These are phyloP conservation scores for Saccharomyces hybrid DNA, from an alignment of 1,139 yeast species.

Conservation along the genomic window DNA sequence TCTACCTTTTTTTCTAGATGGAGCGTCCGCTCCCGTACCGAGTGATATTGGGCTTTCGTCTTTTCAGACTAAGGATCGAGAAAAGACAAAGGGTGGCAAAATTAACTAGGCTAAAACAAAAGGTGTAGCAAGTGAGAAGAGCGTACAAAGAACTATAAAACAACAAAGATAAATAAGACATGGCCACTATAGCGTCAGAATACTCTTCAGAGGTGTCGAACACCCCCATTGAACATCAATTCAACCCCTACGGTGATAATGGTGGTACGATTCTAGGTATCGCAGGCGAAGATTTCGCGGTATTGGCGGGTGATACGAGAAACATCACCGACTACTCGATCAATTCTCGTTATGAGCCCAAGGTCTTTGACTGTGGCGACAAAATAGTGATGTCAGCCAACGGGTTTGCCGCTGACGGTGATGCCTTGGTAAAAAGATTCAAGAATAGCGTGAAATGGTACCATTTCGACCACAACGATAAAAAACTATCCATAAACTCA, in stretches of 20 bases:
- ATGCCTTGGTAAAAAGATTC: constrained; percentile 71
- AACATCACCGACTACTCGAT: constrained; percentile 91
- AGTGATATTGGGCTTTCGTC: neutral
- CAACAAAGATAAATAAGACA: constrained; percentile 1
- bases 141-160: neutral
- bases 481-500: constrained; percentile 56
- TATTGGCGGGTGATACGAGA: constrained; percentile 96
- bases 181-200: constrained; percentile 50
- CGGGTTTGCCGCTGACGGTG: constrained; percentile 95
- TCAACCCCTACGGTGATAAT: constrained; percentile 92
- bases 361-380: constrained; percentile 85
- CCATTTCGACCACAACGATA: constrained; percentile 73
- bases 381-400: constrained; percentile 81
- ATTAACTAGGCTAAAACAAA: neutral
- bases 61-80: neutral
- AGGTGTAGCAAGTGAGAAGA: neutral
- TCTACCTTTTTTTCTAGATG: neutral
- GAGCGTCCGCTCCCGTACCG: neutral
- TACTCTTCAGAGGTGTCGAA: constrained; percentile 45
- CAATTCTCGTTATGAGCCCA: constrained; percentile 87
- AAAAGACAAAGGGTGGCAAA: constrained; percentile 7
- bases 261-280: constrained; percentile 97
- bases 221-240: constrained; percentile 82
- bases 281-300: constrained; percentile 96
- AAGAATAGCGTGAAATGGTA: constrained; percentile 84